These are phyloP conservation scores for Pseudogymnoascus verrucosus DNA, from an alignment of 2,329 filamentous ascomycete genomes.

Conservation along the genomic window DNA sequence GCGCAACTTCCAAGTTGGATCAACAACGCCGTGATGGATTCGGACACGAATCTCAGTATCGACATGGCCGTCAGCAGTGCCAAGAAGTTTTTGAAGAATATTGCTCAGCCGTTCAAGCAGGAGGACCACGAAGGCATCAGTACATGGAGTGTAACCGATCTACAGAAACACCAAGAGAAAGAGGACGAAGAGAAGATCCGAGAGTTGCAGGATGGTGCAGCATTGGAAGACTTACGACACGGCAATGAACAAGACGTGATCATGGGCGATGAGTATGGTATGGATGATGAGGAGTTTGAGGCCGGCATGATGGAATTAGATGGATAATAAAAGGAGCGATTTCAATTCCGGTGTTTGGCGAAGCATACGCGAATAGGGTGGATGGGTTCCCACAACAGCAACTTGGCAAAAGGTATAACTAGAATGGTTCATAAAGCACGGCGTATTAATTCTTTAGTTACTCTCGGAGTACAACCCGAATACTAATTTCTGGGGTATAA, in stretches of 20 bases:
- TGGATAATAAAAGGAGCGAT: conserved; percentile 13
- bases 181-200: conserved; percentile 59
- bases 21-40: conserved; percentile 74
- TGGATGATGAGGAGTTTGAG: conserved; percentile 35
- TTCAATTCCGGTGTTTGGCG: conserved; percentile 5
- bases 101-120: conserved; percentile 82
- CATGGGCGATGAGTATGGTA: conserved; percentile 24
- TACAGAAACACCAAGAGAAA: conserved; percentile 71
- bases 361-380: not conserved
- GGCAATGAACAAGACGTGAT: conserved; percentile 17
- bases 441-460: conserved; percentile 2
- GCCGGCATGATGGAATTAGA: conserved; percentile 45
- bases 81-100: conserved; percentile 79
- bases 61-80: conserved; percentile 90
- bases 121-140: conserved; percentile 87
- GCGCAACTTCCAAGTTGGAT: conserved; percentile 95
- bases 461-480: not conserved
- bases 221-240: conserved; percentile 20
- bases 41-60: conserved; percentile 82
- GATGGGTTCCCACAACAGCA: not conserved
- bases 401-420: conserved; percentile 15
- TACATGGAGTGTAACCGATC: conserved; percentile 77
- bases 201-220: conserved; percentile 46
- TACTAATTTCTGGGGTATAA: not conserved
- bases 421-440: not conserved